phyloP scores from a whole-genome alignment of 1,284 basidiomycete genomes.

The Anthracocystis walkeri region DNA sequence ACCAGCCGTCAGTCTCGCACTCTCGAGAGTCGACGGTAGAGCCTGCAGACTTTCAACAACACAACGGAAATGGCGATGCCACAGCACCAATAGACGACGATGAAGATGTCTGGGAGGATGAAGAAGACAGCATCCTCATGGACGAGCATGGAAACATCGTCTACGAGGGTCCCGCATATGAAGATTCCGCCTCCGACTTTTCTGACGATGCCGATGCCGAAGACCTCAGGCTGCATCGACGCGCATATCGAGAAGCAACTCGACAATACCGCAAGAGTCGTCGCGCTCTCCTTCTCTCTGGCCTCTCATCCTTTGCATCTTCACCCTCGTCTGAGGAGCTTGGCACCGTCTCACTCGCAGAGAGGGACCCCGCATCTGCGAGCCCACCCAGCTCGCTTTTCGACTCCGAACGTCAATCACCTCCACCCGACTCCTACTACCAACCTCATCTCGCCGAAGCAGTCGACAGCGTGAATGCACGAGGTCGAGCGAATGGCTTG shows the following conservation, averaged over 20 bases:
- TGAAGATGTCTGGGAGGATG: conserved; percentile 50
- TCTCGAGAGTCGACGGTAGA: conserved; percentile 21
- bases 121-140: conserved; percentile 33
- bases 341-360: conserved; percentile 14
- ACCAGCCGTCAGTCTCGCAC: conserved; percentile 2
- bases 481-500: conserved; percentile 19
- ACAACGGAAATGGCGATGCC: conserved; percentile 4
- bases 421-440: conserved; percentile 28
- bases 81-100: conserved; percentile 30
- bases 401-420: neutral
- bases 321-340: conserved; percentile 38
- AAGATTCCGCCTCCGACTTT: conserved; percentile 38
- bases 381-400: conserved; percentile 32
- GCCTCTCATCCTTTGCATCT: conserved; percentile 38
- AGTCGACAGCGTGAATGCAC: conserved; percentile 26
- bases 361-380: conserved; percentile 22
- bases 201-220: conserved; percentile 31
- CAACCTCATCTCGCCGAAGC: conserved; percentile 33
- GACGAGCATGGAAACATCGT: conserved; percentile 39
- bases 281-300: conserved; percentile 45
- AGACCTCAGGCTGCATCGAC: conserved; percentile 25
- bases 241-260: conserved; percentile 45
- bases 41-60: conserved; percentile 6
- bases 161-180: conserved; percentile 29
- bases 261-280: conserved; percentile 52